These are phyloP conservation scores for Monosporozyma servazzii DNA, from an alignment of 805 yeast genomes.

Conservation along the genomic window DNA sequence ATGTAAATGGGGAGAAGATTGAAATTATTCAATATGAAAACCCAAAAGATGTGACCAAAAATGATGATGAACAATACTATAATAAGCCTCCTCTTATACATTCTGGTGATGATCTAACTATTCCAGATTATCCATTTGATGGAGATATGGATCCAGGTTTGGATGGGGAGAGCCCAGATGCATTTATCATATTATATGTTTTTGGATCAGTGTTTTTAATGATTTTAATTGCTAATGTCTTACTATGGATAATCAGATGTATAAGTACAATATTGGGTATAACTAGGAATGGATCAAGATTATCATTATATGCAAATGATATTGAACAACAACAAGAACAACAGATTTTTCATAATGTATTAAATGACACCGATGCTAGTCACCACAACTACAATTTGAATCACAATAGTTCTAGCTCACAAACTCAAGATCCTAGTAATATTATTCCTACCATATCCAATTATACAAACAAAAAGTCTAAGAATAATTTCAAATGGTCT, in stretches of 20 bases:
- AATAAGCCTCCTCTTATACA: background rate
- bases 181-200: background rate
- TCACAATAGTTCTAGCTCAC: background rate
- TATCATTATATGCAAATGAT: constrained; percentile 9
- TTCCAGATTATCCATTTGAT: background rate
- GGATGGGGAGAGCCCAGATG: background rate
- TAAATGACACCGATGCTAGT: background rate
- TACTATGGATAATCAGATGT: constrained; percentile 6
- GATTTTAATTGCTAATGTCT: background rate
- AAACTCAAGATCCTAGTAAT: background rate
- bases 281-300: constrained; percentile 7
- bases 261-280: background rate
- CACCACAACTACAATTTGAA: background rate
- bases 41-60: background rate
- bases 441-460: background rate
- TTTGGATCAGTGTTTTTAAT: background rate
- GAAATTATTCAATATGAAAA: background rate
- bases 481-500: constrained; percentile 29
- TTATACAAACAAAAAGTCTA: background rate
- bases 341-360: background rate
- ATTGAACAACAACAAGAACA: constrained; percentile 5
- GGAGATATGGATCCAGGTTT: background rate
- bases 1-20: constrained; percentile 1
- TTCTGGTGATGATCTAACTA: background rate
- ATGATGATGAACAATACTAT: background rate